A percentile compares a stretch with the other conserved stretches of the same genome.
phyloP scores from a whole-genome alignment of 495 filamentous ascomycete species.

The Penicillium samsonianum region DNA sequence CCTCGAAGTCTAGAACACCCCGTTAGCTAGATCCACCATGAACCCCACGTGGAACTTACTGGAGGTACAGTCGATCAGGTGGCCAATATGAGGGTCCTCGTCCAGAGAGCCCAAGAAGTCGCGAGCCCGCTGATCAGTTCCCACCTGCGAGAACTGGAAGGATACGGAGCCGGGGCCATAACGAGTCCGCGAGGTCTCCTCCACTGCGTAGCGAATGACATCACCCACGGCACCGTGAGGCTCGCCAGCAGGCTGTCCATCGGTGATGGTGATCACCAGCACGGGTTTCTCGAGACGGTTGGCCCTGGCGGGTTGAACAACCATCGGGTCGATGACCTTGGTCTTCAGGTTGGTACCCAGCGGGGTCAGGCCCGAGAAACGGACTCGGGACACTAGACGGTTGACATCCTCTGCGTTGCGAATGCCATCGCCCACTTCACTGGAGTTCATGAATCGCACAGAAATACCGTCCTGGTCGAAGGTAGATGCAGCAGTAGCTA shows the following conservation, averaged over 20 bases:
- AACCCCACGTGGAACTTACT: constrained; percentile 51
- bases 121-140: constrained; percentile 65
- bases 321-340: constrained; percentile 63
- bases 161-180: constrained; percentile 56
- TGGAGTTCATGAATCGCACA: constrained; percentile 71
- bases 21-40: constrained; percentile 21
- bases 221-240: constrained; percentile 50
- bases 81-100: constrained; percentile 61
- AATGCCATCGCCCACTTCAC: constrained; percentile 53
- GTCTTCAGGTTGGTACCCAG: constrained; percentile 61
- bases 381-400: constrained; percentile 54
- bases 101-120: constrained; percentile 65
- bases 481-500: constrained; percentile 64
- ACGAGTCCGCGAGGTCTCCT: constrained; percentile 45
- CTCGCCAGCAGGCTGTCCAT: constrained; percentile 65
- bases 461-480: constrained; percentile 72
- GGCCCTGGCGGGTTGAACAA: constrained; percentile 52
- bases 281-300: constrained; percentile 62
- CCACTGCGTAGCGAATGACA: constrained; percentile 49
- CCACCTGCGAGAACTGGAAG: constrained; percentile 76
- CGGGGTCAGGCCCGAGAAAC: constrained; percentile 69
- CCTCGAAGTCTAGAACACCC: constrained; percentile 57
- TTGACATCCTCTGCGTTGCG: constrained; percentile 59
- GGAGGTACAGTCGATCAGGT: constrained; percentile 70
- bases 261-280: constrained; percentile 70